Base-by-base conservation (phyloP, 1,284 basidiomycete species). In the Trichosporon faecale region DNA sequence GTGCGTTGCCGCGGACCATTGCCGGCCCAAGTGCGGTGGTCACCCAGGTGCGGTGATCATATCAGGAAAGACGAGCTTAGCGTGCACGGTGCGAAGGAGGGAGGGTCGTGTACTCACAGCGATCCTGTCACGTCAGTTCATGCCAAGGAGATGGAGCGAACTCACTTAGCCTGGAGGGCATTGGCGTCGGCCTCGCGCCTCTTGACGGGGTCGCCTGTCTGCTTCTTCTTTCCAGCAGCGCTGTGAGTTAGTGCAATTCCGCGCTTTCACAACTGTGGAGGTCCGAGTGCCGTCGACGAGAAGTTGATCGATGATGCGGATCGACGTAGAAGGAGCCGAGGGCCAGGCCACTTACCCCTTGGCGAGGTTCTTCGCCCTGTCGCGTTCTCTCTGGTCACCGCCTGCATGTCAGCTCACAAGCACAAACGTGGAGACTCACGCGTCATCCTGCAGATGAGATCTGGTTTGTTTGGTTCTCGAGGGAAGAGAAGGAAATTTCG, bases 101-200 rank as follows among this genome's bases (percentile, higher is more conserved):
- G 7, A 37, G 35, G 35, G 33, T 21, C 27, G 55, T 4, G 65
- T 18, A 71, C 72, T 61, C 64, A 71, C 72, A 31, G 72, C 72
- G 44, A 71, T 71, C 68, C 72, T 71, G 64, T 23, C 16, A 2
- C 16, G 65, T 71, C 63, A 70, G 64, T 52, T 2, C 5, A 33
- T 18, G 27, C 18, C 25, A 12, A n/a, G 7, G 23, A 9, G 14
- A 21, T 27, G 12, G 5, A 8, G 18, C 33, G 11, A 16, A 72
- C 74, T 74, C 66, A 75, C 75, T 75, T 75, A 7, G 72, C 74
- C 63, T 70, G 67, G 5, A 76, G 61, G 2, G 75, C 75, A 64
- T 73, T 73, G 44, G 72, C 72, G 64, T 76, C 73, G 25, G 68
- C 70, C 66, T 71, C 69, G 65, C 64, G 64, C 21, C 71, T 66